Conservation (phyloP, 106 monocot genomes). For the Narthecium ossifragum region DNA sequence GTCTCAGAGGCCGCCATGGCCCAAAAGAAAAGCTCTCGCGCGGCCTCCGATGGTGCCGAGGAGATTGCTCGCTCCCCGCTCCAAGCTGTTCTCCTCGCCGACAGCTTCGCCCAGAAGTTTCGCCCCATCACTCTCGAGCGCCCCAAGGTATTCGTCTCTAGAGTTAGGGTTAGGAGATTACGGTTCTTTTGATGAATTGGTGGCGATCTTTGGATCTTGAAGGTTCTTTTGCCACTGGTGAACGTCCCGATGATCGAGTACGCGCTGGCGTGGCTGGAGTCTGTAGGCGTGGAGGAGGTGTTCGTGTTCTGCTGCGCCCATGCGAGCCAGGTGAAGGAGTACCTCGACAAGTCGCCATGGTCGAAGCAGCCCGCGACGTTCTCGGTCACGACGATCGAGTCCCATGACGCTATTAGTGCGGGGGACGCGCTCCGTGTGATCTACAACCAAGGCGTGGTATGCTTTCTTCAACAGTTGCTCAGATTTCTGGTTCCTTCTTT, state of each 20-base stretch:
- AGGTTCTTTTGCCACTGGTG: constrained; percentile 88
- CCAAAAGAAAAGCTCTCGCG: background rate
- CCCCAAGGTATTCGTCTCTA: constrained; percentile 51
- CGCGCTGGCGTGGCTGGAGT: constrained; percentile 90
- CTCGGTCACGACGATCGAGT: constrained; percentile 64
- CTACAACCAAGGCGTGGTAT: constrained; percentile 62
- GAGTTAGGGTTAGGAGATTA: background rate
- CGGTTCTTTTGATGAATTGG: background rate
- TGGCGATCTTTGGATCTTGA: background rate
- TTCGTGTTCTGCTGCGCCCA: constrained; percentile 98
- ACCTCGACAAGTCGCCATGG: constrained; percentile 64
- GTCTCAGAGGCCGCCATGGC: background rate
- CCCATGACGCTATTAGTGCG: constrained; percentile 73
- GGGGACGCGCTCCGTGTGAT: constrained; percentile 85
- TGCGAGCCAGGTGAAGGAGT: constrained; percentile 82
- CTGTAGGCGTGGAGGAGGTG: constrained; percentile 82
- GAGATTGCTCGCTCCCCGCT: constrained; percentile 58
- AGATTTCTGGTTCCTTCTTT: background rate
- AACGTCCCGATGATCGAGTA: constrained; percentile 93
- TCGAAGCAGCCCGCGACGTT: constrained; percentile 35
- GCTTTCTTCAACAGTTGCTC: background rate
- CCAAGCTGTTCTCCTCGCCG: constrained; percentile 93
- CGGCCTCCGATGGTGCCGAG: constrained; percentile 58
- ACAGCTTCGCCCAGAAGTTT: constrained; percentile 91
- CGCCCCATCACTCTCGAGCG: constrained; percentile 98